Evolutionary conservation across 805 yeast genomes (phyloP), one percentile per base, ranked within the genome.

Genomic region (Vanderwaltozyma yarrowii): DNA sequence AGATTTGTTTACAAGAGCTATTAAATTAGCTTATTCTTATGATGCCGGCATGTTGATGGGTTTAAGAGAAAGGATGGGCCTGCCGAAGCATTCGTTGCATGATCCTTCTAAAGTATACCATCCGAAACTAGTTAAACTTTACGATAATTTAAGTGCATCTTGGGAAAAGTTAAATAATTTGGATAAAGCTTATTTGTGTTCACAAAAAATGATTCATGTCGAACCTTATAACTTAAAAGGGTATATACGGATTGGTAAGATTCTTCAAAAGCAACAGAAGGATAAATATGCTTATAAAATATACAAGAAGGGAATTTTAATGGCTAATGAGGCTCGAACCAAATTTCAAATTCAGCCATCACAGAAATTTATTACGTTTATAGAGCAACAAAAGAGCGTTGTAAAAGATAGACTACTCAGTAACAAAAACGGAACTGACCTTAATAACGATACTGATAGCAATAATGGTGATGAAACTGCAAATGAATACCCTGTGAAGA

Each of bases 221-320:
- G 61, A 53, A 27, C 54, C 61, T 8, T 52, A 40, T 28, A 53
- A 56, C 32, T 31, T 52, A 19, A 53, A 45, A 39, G 44, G 58
- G 20, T 58, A 54, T 34, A 39, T 58, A 10, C 40, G 60, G 32
- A 35, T 48, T 17, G 59, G 58, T 15, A 58, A 49, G 32, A 16
- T 54, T 9, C 39, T 54, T 17, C 56, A 52, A 35, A 45, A 40
- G 15, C 43, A 45, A 12, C 33, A 37, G 3, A 45, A 42, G 20
- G 48, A 46, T 16, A 41, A 38, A 7, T 45, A 47, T 14, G 61
- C 62, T 0, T 49, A 49, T 31, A 28, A 39, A 2, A 35, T 27
- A 19, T 57, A 52, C 20, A 43, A 43, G 19, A 23, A 36, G 16
- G 62, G 52, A 0, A 26, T 57, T 7, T 15, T 18, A 4, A 44